Base-by-base conservation (phyloP, 768 basidiomycete genomes). In the Boletus pseudo-olivaceus region DNA sequence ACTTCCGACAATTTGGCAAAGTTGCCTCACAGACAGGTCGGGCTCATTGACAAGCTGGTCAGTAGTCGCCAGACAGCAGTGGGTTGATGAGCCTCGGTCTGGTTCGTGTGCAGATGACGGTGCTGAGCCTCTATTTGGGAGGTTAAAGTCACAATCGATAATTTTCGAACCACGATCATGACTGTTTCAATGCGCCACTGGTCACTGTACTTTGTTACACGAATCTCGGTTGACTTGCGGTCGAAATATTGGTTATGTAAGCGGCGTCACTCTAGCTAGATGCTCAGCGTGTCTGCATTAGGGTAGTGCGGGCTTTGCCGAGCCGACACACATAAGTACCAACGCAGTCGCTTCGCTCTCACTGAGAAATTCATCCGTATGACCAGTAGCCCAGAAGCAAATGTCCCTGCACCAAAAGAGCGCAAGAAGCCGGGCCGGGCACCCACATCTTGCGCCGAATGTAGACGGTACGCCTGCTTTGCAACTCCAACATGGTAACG, bases 361-460 rank as follows among this genome's bases (percentile, higher is more conserved):
- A 19, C 37, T n/a, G n/a, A 23, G 27, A 10, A 40, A 30, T 32
- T 26, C 42, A 41, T 45, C 20, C 32, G 2, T 5, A 67, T 53
- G 55, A 44, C 41, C 2, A 38, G 47, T 19, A 48, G 41, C 26
- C 19, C 57, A 30, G 65, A 61, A 45, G 40, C 17, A n/a, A 56
- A 49, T 11, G 11, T 26, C 23, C 39, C 51, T 9, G 54, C 57
- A 34, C 67, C 69, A 30, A 74, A 65, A 55, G 73, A 69, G 42
- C 71, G 78, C 44, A 74, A 75, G 47, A 77, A 76, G 54, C 80
- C 81, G 9, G 80, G 80, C 7, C 67, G 81, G 54, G 77, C 75
- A 46, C 77, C 71, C 29, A 75, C 73, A 1, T 75, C 73, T 45
- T 77, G 72, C 54, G 72, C 73, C 1, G 76, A 76, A 59, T 74